Evolutionary conservation across 257 asterid species (phyloP).

Genomic region (Euphrasia confusa): DNA sequence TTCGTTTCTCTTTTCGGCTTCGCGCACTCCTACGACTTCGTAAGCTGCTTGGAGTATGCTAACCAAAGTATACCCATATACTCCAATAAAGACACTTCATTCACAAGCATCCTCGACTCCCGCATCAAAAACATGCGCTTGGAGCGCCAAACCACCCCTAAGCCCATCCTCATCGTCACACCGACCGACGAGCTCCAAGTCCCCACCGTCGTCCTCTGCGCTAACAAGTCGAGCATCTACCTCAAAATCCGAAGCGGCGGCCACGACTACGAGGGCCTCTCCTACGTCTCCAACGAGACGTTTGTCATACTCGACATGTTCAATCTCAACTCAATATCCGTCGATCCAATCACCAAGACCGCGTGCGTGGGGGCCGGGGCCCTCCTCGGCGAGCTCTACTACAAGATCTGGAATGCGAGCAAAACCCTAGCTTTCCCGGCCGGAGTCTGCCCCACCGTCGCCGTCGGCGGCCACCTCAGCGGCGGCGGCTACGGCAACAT

Average conservation of each 20-base stretch:
- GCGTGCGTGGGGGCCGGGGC: conserved; percentile 42
- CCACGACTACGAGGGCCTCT: conserved; percentile 51
- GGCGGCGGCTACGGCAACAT: conserved; percentile 39
- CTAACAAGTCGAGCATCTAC: background rate
- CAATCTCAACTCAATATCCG: conserved; percentile 23
- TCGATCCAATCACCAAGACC: conserved; percentile 20
- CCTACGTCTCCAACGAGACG: conserved; percentile 24
- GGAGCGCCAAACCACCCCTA: background rate
- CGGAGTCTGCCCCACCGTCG: conserved; percentile 33
- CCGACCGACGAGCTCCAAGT: background rate
- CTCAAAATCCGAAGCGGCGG: conserved; percentile 52
- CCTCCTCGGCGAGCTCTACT: conserved; percentile 30
- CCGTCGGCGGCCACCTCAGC: conserved; percentile 31
- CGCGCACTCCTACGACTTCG: background rate
- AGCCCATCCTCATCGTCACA: background rate
- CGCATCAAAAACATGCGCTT: background rate
- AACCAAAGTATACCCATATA: too few species aligned
- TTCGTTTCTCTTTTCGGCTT: too few species aligned
- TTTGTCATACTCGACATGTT: conserved; percentile 39
- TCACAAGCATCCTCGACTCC: background rate
- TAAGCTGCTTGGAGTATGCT: background rate
- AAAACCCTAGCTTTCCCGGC: conserved; percentile 35
- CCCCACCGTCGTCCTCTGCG: background rate
- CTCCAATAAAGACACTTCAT: background rate
- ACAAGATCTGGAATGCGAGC: conserved; percentile 26